Base-by-base conservation (phyloP, 2,329 filamentous ascomycete genomes). In the Drechslerella coelobrocha region DNA sequence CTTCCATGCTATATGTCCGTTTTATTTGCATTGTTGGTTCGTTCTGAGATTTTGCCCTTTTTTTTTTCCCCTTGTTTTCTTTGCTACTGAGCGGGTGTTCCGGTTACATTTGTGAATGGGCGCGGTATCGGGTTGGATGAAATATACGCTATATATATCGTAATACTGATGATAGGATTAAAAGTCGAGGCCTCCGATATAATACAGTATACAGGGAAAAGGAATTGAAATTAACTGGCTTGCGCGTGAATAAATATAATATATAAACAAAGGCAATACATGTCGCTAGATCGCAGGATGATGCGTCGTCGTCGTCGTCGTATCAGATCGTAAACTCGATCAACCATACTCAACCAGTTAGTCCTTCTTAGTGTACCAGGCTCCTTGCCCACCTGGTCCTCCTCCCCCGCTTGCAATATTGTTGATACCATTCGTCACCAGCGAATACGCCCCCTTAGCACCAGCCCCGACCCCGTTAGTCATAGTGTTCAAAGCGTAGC, bases 361-460 rank as follows among this genome's bases (percentile, higher is more conserved):
- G 55, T 69, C 62, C 54, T 73, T 73, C 39, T 73, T 69, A 19
- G 59, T 73, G 23, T 71, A 65, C 71, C 62, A 73, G 14, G 41
- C 29, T 14, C 54, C 57, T 1, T 45, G 55, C 17, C 51, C 34
- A n/a, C 63, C 63, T 26, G 43, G 43, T 4, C 41, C 41, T 14
- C 21, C 56, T 29, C 9, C 41, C 2, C 19, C 39, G n/a, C 21
- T 27, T 9, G 27, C 24, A 7, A 51, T 2, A 19, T 61, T 37
- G n/a, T 26, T 56, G n/a, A 9, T 8, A 14, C 63, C 61, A 17
- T 66, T 66, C 0, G 55, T 14, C 1, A 68, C 24, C 14, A 54
- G 26, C 3, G 56, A 51, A 6, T 56, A 55, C 9, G 60, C 51
- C 10, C 27, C 26, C 24, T 31, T 31, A 5, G 47, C 14, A 19